Percentiles rank a stretch among this genome's conserved stretches.
These are phyloP conservation scores for Aaosphaeria pasadenensis DNA, from an alignment of 2,329 filamentous ascomycete species.

Conservation along the genomic window DNA sequence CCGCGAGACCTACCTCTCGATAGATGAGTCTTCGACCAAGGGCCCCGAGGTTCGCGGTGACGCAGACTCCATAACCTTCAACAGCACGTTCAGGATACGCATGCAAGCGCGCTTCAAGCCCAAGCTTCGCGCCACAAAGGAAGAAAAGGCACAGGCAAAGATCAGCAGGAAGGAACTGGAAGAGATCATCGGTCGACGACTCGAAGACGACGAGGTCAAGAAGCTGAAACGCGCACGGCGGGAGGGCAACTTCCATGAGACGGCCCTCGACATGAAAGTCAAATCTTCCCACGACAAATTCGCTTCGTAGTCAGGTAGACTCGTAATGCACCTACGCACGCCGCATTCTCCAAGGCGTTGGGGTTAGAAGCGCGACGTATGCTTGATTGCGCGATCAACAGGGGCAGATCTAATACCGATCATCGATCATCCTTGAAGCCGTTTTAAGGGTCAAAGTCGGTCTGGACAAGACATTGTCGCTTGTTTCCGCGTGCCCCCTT, in stretches of 20 bases:
- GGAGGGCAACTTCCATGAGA: slow-evolving; percentile 89
- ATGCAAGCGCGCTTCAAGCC: slow-evolving; percentile 98
- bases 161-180: slow-evolving; percentile 85
- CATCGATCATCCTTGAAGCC: no score
- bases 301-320: slow-evolving; percentile 6
- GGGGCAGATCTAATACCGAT: no score
- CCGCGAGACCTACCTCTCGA: slow-evolving; percentile 67
- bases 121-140: slow-evolving; percentile 71
- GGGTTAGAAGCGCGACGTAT: no score
- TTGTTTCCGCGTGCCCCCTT: no score
- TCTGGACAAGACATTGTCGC: no score
- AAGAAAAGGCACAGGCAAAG: slow-evolving; percentile 79
- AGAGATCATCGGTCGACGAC: slow-evolving; percentile 68
- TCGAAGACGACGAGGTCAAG: slow-evolving; percentile 85
- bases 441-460: no score
- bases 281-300: slow-evolving; percentile 69
- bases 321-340: no score
- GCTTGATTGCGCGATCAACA: no score
- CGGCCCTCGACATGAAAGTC: slow-evolving; percentile 78
- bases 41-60: slow-evolving; percentile 72
- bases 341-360: no score
- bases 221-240: slow-evolving; percentile 76
- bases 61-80: slow-evolving; percentile 63
- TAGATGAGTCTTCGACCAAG: slow-evolving; percentile 41
- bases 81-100: slow-evolving; percentile 73